Base-by-base conservation (phyloP, 495 filamentous ascomycete species). In the Penicillium longicatenatum region DNA sequence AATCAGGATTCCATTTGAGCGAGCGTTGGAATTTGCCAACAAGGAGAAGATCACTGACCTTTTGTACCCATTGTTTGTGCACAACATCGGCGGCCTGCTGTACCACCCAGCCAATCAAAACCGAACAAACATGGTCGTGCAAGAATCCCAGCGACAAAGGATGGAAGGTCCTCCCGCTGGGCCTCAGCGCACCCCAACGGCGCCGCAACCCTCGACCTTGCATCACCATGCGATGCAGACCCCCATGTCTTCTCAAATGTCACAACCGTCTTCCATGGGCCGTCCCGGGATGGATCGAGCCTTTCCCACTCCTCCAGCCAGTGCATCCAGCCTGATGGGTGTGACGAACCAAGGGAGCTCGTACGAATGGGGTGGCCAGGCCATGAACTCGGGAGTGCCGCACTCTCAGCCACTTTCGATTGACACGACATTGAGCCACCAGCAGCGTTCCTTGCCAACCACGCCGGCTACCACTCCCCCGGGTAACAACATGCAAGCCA, bases 41-140 rank as follows among this genome's bases (percentile, higher is more conserved):
- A 97, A 97, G 81, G 94, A 98, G 74, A 97, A 98, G 76, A 98
- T 98, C 61, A 98, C 95, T 0, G 93, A 98, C 71, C 74, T 90
- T 12, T 71, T 98, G 55, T 98, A 98, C 75, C 94, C 94, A 24
- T 79, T 98, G 19, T 98, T 98, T 69, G 94, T 98, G 29, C 92
- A 97, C 70, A 97, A 98, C 74, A 98, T 98, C 65, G 91, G 94
- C 43, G 88, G 90, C 39, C 81, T 98, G 52, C 81, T 98, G 58
- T 98, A 97, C 70, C 94, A 97, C 67, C 93, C 93, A 0, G 89
- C 91, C 31, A 98, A 97, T 66, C 86, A 90, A 63, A 86, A 76
- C 42, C 78, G 92, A 46, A 91, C 90, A 20, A 90, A 87, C 74
- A 86, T 89, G 64, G 90, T 93, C 1, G 91, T 97, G 84, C 90